A percentile compares a stretch with the other conserved stretches of the same genome.
Conservation (phyloP, 1,139 yeast genomes). For the Candida tetrigidarum region DNA sequence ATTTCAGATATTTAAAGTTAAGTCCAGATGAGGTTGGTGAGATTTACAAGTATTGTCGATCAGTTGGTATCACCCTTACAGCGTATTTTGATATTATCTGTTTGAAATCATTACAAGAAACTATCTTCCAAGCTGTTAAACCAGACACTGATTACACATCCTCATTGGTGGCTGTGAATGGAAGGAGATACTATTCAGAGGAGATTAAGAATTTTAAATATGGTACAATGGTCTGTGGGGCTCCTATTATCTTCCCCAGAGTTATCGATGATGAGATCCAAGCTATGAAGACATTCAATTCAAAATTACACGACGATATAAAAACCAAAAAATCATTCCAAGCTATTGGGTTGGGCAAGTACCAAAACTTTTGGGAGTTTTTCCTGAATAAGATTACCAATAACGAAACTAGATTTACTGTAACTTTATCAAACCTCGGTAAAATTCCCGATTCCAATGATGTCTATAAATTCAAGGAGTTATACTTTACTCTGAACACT, state of each 20-base stretch:
- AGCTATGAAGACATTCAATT: slow-evolving; percentile 21
- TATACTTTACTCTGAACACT: slow-evolving; percentile 26
- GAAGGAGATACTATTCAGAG: slow-evolving; percentile 30
- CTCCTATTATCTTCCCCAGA: slow-evolving; percentile 19
- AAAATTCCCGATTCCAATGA: slow-evolving; percentile 17
- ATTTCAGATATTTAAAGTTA: slow-evolving; percentile 23
- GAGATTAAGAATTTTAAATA: slow-evolving; percentile 20
- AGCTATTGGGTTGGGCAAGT: slow-evolving; percentile 19
- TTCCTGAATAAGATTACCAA: slow-evolving; percentile 16
- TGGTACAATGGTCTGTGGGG: slow-evolving; percentile 27
- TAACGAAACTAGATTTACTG: slow-evolving; percentile 20
- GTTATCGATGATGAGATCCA: slow-evolving; percentile 10
- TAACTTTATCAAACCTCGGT: slow-evolving; percentile 29
- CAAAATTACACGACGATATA: slow-evolving; percentile 17
- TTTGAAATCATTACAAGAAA: slow-evolving; percentile 27
- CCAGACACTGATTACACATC: slow-evolving; percentile 17
- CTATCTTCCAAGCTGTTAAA: slow-evolving; percentile 20
- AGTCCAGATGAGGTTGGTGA: slow-evolving; percentile 15
- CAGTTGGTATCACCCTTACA: slow-evolving; percentile 29
- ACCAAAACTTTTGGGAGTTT: slow-evolving; percentile 18
- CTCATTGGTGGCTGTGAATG: slow-evolving; percentile 27
- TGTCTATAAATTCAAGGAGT: slow-evolving; percentile 19
- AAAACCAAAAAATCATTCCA: slow-evolving; percentile 19
- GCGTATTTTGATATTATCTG: slow-evolving; percentile 28
- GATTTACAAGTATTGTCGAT: slow-evolving; percentile 22